Evolutionary conservation across 2,329 filamentous ascomycete species (phyloP), one percentile per base, ranked within the genome.

Genomic region (Botrytis pseudocinerea): DNA sequence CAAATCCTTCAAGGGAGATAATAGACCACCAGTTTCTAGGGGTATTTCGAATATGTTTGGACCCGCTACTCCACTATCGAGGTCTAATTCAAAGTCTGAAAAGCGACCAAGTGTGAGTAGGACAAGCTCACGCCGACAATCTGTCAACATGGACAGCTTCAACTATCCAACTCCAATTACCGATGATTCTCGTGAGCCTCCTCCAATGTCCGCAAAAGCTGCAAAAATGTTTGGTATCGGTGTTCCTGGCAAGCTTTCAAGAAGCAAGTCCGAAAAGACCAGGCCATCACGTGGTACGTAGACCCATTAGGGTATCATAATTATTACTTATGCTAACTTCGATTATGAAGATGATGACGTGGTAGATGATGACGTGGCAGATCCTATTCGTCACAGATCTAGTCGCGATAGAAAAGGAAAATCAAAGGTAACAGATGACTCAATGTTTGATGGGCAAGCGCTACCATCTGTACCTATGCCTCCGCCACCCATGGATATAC

Each of bases 161-260:
- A 92, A 90, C 12, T 84, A 95, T 74, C 86, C 88, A 63, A 93
- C 92, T 32, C 92, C 93, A 5, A 92, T 93, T 14, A 89, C 91
- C 2, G 93, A 94, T 44, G 89, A 92, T 46, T 83, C 86, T 38
- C 69, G 64, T 64, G 75, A 63, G n/a, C 75, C 76, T 60, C 86
- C 86, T 4, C 87, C 89, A 69, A 87, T 93, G 79, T 87, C 91
- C 12, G 87, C 89, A 63, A 97, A 97, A 82, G 93, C 93, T 42
- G 93, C 93, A 46, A 94, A 91, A 82, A 83, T 95, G 70, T 89
- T 96, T 89, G 94, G 84, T 77, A 82, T 88, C 74, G 51, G 28
- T 38, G 84, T 82, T 74, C 82, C 82, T 73, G 81, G 84, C 42
- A 85, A 85, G 77, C 84, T 84, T 61, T 84, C 84, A 20, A 84